Evolutionary conservation across 169 alveolate genomes (phyloP), one percentile per base, ranked within the genome.

Genomic region (Fabrea salina): DNA sequence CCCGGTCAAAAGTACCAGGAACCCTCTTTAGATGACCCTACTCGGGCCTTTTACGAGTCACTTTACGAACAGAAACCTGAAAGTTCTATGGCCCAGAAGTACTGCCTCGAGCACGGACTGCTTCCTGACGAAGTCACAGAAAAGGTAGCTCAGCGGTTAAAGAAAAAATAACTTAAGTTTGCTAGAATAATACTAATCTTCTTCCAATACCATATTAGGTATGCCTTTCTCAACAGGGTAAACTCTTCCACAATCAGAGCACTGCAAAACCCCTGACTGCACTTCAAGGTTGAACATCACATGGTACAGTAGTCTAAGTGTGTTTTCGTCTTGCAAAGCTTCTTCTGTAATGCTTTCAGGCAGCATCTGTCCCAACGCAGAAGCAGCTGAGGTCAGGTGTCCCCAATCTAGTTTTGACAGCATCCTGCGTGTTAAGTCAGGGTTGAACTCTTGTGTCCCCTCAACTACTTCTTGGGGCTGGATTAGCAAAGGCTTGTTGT

Each of bases 151-250:
- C n/a, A n/a, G n/a, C n/a, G n/a, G n/a, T n/a, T n/a, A n/a, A n/a
- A n/a, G n/a, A n/a, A n/a, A n/a, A n/a, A n/a, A n/a, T n/a, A n/a
- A n/a, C n/a, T n/a, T n/a, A n/a, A n/a, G n/a, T n/a, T n/a, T n/a
- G n/a, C n/a, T n/a, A n/a, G n/a, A n/a, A n/a, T n/a, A n/a, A n/a
- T 51, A 51, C 19, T 47, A 47, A 79, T 88, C 91, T 51, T 89
- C 94, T 44, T 78, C 66, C 32, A 84, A 81, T 32, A 81, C 80
- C 88, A 86, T 80, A 77, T 89, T 89, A 11, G 92, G 87, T 44
- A 89, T 86, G 30, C 94, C 92, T 72, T 89, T 86, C 32, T 86
- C 85, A 53, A 89, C 86, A 47, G 71, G 70, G 72, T 84, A 89
- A 25, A 54, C 83, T 76, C 90, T 82, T 25, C 85, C 86, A 44